Evolutionary conservation across 2,329 filamentous ascomycete species (phyloP).

Genomic region (Curvularia eragrostidis): DNA sequence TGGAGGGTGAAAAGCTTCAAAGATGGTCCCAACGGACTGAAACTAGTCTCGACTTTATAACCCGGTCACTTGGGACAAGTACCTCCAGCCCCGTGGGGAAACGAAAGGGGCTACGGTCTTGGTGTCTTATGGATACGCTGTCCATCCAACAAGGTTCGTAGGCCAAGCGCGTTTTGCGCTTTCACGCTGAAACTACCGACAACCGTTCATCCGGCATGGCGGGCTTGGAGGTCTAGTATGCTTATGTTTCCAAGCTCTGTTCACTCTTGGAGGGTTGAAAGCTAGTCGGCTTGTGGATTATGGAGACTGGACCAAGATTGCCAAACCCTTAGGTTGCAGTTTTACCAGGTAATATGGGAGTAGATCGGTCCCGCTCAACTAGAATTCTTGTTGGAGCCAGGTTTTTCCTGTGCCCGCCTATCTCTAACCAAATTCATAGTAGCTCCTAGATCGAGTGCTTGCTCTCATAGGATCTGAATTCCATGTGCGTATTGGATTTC

Average conservation of each 20-base stretch:
- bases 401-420: not conserved
- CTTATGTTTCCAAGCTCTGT: slow-evolving; percentile 8
- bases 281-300: not conserved
- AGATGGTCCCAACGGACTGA: slow-evolving; percentile 7
- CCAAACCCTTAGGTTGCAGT: slow-evolving; percentile 5
- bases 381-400: not conserved
- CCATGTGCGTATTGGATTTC: not conserved
- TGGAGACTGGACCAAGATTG: slow-evolving; percentile 9
- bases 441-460: not conserved
- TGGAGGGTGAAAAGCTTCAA: slow-evolving; percentile 12
- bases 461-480: not conserved
- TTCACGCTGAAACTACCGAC: slow-evolving; percentile 10
- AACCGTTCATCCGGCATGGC: slow-evolving; percentile 17
- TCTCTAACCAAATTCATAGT: not conserved
- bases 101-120: slow-evolving; percentile 21
- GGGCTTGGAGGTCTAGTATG: slow-evolving; percentile 5
- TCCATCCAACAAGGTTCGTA: slow-evolving; percentile 17
- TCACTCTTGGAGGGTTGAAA: not conserved
- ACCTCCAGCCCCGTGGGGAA: slow-evolving; percentile 20
- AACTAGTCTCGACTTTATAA: slow-evolving; percentile 19
- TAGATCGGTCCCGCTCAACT: slow-evolving; percentile 2
- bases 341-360: not conserved
- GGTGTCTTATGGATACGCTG: slow-evolving; percentile 16
- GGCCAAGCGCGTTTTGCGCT: not conserved
- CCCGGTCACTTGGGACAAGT: slow-evolving; percentile 6